Conservation (phyloP, 495 filamentous ascomycete genomes). For the Penicillium nucicola region DNA sequence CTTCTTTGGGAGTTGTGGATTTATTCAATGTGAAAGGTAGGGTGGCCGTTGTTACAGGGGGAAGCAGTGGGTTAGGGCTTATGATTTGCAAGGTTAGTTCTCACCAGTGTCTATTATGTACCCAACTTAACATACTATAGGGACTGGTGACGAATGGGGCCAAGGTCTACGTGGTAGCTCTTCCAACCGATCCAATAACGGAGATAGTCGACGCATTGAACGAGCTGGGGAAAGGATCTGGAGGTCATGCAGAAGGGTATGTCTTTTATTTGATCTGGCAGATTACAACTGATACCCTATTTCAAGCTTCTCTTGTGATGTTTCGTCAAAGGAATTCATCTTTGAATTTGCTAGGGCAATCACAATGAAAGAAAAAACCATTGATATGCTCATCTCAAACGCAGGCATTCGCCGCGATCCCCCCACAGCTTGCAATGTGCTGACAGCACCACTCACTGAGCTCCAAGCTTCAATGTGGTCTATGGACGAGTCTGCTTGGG, state of each 20-base stretch:
- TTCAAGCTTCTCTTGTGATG: conserved; percentile 33
- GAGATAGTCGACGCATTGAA: conserved; percentile 32
- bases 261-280: background rate
- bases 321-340: conserved; percentile 37
- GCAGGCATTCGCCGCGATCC: conserved; percentile 44
- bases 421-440: conserved; percentile 34
- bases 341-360: conserved; percentile 18
- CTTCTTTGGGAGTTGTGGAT: conserved; percentile 1
- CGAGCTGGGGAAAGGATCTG: conserved; percentile 20
- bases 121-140: conserved; percentile 8
- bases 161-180: conserved; percentile 37
- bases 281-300: too few species aligned
- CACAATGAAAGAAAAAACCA: conserved; percentile 16
- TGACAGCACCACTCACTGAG: conserved; percentile 29
- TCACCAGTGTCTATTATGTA: background rate
- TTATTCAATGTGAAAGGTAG: conserved; percentile 31
- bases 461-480: conserved; percentile 46
- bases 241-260: conserved; percentile 36
- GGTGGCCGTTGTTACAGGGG: conserved; percentile 43
- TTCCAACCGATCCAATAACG: conserved; percentile 33
- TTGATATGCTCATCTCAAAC: conserved; percentile 46
- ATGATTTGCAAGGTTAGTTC: conserved; percentile 38
- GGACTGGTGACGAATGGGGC: conserved; percentile 41
- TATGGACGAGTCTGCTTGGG: conserved; percentile 34
- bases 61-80: conserved; percentile 41